These are phyloP conservation scores for Mortierella sp. DNA, from an alignment of 371 early-diverging fungal species.

Conservation along the genomic window DNA sequence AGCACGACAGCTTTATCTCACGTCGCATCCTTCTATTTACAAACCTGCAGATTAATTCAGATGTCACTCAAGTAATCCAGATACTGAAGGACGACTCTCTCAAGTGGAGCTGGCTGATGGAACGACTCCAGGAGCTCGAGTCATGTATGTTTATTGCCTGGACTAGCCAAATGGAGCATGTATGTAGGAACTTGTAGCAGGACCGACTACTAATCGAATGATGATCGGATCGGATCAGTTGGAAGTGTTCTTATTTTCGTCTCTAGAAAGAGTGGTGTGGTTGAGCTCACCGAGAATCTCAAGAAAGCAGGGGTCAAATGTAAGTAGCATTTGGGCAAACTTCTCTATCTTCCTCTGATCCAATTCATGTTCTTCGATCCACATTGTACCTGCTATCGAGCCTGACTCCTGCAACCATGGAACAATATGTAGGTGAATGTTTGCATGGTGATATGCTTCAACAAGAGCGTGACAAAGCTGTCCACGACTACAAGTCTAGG, in stretches of 20 bases:
- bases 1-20: not conserved
- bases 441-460: conserved; percentile 99
- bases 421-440: conserved; percentile 69
- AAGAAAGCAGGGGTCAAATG: conserved; percentile 62
- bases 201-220: not conserved
- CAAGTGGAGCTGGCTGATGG: conserved; percentile 76
- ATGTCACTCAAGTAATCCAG: conserved; percentile 78
- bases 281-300: conserved; percentile 67
- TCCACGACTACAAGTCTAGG: conserved; percentile 81
- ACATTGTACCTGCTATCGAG: too few relatives aligned
- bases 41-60: conserved; percentile 68
- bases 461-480: conserved; percentile 92
- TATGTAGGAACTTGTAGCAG: not conserved
- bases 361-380: too few relatives aligned
- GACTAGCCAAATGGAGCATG: not conserved
- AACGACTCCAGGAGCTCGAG: conserved; percentile 61
- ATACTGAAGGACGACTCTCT: conserved; percentile 69
- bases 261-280: conserved; percentile 71
- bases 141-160: conserved; percentile 57
- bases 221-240: conserved; percentile 51
- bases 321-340: conserved; percentile 43
- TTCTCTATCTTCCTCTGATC: too few relatives aligned
- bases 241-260: conserved; percentile 78
- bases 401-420: not conserved
- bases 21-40: conserved; percentile 1